phyloP scores from a whole-genome alignment of 306 rosid genomes.

The Heteromeles arbutifolia region DNA sequence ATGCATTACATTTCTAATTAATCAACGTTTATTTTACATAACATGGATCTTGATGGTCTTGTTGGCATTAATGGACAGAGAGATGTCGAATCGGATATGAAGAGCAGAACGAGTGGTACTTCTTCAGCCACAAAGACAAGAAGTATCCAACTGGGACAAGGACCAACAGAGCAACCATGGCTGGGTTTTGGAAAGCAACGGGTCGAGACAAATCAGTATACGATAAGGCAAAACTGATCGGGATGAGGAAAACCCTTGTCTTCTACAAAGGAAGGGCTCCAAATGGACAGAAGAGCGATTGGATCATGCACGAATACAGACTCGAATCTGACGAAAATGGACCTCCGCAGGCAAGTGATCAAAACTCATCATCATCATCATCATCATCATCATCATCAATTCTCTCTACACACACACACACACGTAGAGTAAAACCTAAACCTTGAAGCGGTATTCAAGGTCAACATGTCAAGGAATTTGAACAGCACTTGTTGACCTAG shows the following conservation, averaged over 20 bases:
- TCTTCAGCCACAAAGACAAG: constrained; percentile 94
- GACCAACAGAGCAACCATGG: constrained; percentile 86
- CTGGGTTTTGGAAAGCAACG: constrained; percentile 95
- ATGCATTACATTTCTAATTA: not conserved
- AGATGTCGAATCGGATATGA: constrained; percentile 90
- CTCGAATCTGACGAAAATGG: constrained; percentile 75
- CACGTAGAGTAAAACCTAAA: not conserved
- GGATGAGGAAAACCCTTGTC: constrained; percentile 94
- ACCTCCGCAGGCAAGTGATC: constrained; percentile 73
- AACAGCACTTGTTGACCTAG: constrained; percentile 3
- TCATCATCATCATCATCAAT: not conserved
- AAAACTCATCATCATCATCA: not conserved
- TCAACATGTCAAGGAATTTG: not conserved
- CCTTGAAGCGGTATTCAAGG: not conserved
- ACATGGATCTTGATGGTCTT: not conserved
- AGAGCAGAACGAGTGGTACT: constrained; percentile 91
- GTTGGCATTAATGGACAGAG: constrained; percentile 31
- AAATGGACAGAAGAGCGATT: constrained; percentile 81
- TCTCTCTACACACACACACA: not conserved
- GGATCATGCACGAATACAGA: constrained; percentile 97
- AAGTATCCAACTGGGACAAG: constrained; percentile 98
- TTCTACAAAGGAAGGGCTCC: constrained; percentile 96
- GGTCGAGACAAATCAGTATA: constrained; percentile 93
- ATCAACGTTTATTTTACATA: not conserved
- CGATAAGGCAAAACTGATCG: constrained; percentile 61